Evolutionary conservation across 495 filamentous ascomycete genomes (phyloP), one percentile per base, ranked within the genome.

Genomic region (Podospora comata): DNA sequence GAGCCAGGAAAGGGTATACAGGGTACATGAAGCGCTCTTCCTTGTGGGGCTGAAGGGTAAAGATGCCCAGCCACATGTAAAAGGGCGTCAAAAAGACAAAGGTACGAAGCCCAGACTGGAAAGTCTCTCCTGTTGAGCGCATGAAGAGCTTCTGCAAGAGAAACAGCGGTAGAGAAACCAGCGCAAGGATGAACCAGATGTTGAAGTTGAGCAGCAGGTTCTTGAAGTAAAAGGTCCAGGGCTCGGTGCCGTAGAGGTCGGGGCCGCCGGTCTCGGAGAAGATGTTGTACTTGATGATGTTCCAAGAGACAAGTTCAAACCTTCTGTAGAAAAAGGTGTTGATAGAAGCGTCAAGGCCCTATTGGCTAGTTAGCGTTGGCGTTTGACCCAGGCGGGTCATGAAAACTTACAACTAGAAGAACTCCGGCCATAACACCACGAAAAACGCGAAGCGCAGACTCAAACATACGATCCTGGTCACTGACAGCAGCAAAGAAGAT

Each of bases 1-100:
- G 83, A n/a, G 91, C 92, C 27, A 99, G 84, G 64, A 92, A 90
- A 9, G 96, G 95, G 76, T 99, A 99, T 26, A 89, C 90, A 0
- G 94, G 94, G 77, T 96, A 98, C 93, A 99, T 98, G 81, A 99
- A 99, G 7, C 96, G 84, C 75, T 99, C 96, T 78, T 99, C 96
- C 73, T 99, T 99, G 83, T 99, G 96, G 20, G 95, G 89, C 75
- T 98, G 95, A 11, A 89, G 75, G 3, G 92, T 92, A 79, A 99
- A 97, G 65, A 98, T 94, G 6, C 77, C 87, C 27, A 98, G 85
- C 96, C 96, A 99, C 76, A 97, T 85, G 76, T 97, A 98, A 79
- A 97, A 94, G 0, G 96, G 94, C 1, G 88, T 79, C 61, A 91
- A 80, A 72, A 94, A 89, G 34, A 92, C 86, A 60, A 94, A 70